phyloP scores from a whole-genome alignment of 257 asterid species.

The Nicotiana benthamiana region DNA sequence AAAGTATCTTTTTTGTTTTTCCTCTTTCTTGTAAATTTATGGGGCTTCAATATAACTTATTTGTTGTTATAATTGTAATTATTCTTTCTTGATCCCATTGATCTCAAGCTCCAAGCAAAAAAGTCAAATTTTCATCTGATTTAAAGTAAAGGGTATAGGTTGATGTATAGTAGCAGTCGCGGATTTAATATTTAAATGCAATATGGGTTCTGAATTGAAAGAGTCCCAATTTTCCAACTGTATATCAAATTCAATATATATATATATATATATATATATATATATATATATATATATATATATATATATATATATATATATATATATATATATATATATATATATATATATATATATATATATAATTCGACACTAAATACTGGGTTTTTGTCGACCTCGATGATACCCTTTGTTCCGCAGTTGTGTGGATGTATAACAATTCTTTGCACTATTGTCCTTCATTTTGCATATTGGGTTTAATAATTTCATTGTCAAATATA shows the following conservation, averaged over 20 bases:
- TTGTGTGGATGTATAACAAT: not conserved
- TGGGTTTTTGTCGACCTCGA: not conserved
- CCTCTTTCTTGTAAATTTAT: constrained; percentile 18
- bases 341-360: too few species aligned
- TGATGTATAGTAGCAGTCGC: not conserved
- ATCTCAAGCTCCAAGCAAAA: not conserved
- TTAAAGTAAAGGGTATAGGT: not conserved
- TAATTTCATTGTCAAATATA: not conserved
- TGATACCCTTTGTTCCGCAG: not conserved
- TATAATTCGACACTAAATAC: not conserved
- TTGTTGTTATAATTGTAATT: not conserved
- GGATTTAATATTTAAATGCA: not conserved
- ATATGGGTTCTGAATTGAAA: not conserved
- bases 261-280: too few species aligned
- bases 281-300: too few species aligned
- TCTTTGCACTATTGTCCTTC: not conserved
- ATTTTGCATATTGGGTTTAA: not conserved
- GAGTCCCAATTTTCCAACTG: not conserved
- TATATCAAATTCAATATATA: too few species aligned
- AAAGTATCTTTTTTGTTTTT: not conserved
- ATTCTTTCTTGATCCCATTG: not conserved
- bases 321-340: too few species aligned
- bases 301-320: too few species aligned
- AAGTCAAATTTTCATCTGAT: not conserved
- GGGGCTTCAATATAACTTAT: constrained; percentile 6